Evolutionary conservation across 306 rosid genomes (phyloP).

Genomic region (Cucumis sativus): DNA sequence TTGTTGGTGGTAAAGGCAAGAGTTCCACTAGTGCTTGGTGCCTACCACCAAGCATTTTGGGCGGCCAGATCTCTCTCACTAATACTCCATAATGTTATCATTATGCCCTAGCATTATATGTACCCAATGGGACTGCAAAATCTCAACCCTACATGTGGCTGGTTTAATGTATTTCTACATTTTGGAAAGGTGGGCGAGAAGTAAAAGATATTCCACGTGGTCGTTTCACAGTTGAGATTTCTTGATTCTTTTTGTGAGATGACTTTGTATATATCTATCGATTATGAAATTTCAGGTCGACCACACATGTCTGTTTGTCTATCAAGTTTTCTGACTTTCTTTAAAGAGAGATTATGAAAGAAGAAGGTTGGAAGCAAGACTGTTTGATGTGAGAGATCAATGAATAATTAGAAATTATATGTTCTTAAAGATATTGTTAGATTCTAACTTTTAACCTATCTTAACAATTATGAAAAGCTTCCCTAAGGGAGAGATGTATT

Average conservation of each 20-base stretch:
- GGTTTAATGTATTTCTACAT: neutral
- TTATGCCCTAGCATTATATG: neutral
- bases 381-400: neutral
- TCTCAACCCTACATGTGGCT: slow-evolving; percentile 1
- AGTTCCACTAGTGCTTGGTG: slow-evolving; percentile 40
- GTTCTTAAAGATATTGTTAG: neutral
- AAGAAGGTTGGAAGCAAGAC: neutral
- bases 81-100: neutral
- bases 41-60: slow-evolving; percentile 6
- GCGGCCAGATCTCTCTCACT: slow-evolving; percentile 2
- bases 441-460: neutral
- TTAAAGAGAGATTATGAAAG: neutral
- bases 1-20: slow-evolving; percentile 51
- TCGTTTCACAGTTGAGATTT: neutral
- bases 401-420: neutral
- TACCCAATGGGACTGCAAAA: neutral
- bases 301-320: neutral
- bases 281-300: neutral
- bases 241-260: neutral
- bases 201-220: neutral
- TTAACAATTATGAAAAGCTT: neutral
- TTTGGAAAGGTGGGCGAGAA: no score
- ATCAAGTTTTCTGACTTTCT: neutral
- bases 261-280: neutral
- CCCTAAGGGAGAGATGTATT: no score